phyloP scores from a whole-genome alignment of 2,329 filamentous ascomycete genomes.

The Penicillium frequentans region DNA sequence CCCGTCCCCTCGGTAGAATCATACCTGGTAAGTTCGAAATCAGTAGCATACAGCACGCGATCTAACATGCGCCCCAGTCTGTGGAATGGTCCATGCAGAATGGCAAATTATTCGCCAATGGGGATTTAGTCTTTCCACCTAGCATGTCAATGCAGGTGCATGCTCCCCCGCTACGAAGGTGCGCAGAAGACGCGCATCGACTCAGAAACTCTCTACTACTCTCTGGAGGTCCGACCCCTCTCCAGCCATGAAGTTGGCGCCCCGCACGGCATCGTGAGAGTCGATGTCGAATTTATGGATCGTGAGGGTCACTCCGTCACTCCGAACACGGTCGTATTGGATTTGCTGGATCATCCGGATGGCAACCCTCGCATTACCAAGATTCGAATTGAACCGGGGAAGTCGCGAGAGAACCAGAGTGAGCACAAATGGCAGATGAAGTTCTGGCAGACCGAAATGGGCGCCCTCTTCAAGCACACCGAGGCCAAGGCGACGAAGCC shows the following conservation, averaged over 20 bases:
- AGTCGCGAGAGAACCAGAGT: conserved; percentile 1
- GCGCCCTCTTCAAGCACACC: conserved; percentile 20
- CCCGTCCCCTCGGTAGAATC: conserved; percentile 5
- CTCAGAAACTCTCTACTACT: conserved; percentile 23
- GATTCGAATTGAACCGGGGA: conserved; percentile 24
- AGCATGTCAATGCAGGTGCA: conserved; percentile 27
- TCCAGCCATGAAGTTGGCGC: conserved; percentile 15
- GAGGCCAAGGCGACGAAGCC: conserved; percentile 1
- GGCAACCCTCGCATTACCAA: conserved; percentile 27
- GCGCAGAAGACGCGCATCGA: conserved; percentile 2
- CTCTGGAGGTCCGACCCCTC: conserved; percentile 25
- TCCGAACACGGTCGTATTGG: conserved; percentile 28
- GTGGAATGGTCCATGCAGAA: conserved; percentile 29
- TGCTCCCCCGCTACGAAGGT: conserved; percentile 22
- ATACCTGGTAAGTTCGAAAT: conserved; percentile 14
- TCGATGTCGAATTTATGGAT: conserved; percentile 27
- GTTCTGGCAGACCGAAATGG: conserved; percentile 24
- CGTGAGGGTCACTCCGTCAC: conserved; percentile 26
- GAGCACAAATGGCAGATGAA: conserved; percentile 23
- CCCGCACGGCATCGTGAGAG: conserved; percentile 18
- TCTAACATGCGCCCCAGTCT: conserved; percentile 16
- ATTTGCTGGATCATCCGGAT: conserved; percentile 26
- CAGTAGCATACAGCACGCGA: not conserved
- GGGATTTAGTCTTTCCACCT: conserved; percentile 30
- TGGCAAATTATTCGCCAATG: conserved; percentile 29